A percentile compares a stretch with the other conserved stretches of the same genome.
Evolutionary conservation across 768 basidiomycete species (phyloP).

Genomic region (Collybia nuda): DNA sequence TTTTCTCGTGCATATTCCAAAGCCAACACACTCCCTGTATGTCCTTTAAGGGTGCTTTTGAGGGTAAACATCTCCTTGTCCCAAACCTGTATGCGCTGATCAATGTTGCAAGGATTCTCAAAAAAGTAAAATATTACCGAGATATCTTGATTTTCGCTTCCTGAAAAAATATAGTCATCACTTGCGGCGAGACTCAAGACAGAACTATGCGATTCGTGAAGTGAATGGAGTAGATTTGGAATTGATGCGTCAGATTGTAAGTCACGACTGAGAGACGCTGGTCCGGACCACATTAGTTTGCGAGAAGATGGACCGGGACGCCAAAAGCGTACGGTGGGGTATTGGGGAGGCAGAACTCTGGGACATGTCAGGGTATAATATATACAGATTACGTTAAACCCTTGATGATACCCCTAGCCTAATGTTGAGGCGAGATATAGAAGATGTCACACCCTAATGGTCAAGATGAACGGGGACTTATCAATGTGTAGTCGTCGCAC

Average conservation of each 20-base stretch:
- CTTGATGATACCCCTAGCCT: background rate
- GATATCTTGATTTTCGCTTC: constrained; percentile 77
- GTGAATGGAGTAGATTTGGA: constrained; percentile 63
- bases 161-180: constrained; percentile 74
- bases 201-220: constrained; percentile 69
- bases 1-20: constrained; percentile 75
- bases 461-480: no score
- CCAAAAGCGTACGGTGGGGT: constrained; percentile 20
- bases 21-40: constrained; percentile 81
- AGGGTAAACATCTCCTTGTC: constrained; percentile 70
- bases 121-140: constrained; percentile 43
- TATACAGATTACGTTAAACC: background rate
- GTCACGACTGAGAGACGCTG: constrained; percentile 62
- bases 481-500: background rate
- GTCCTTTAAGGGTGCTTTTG: constrained; percentile 70
- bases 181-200: constrained; percentile 77
- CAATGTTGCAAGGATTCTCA: background rate
- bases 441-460: no score
- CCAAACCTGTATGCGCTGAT: constrained; percentile 66
- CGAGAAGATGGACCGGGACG: background rate
- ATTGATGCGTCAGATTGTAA: constrained; percentile 39
- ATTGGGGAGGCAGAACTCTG: constrained; percentile 5
- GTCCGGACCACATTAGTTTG: constrained; percentile 9
- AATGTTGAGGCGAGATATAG: background rate
- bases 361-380: background rate